Conservation (phyloP, 202 grass and related monocot species). For the Hordeum pubiflorum region DNA sequence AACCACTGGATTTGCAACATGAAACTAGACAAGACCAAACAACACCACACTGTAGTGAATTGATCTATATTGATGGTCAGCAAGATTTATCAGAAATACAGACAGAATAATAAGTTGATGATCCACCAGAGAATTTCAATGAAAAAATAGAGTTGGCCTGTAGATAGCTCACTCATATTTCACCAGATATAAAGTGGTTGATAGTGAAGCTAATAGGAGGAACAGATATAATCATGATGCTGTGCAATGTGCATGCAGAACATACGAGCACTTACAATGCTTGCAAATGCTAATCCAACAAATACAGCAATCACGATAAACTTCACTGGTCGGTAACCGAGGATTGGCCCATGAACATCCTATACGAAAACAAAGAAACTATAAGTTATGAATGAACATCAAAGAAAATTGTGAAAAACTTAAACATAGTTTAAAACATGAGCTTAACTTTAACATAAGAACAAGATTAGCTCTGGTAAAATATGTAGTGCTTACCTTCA, state of each 20-base stretch:
- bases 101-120: not conserved
- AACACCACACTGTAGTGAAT: not conserved
- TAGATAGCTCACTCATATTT: conserved; percentile 5
- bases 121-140: conserved; percentile 17
- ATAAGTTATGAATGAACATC: conserved; percentile 24
- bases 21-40: conserved; percentile 12
- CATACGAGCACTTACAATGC: conserved; percentile 66
- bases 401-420: conserved; percentile 5
- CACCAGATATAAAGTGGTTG: not conserved
- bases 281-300: conserved; percentile 77
- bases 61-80: conserved; percentile 11
- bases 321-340: conserved; percentile 65
- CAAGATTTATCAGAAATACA: conserved; percentile 15
- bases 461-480: conserved; percentile 4
- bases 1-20: not conserved
- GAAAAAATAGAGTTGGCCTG: conserved; percentile 12
- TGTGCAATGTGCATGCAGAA: conserved; percentile 9
- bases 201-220: conserved; percentile 1
- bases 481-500: conserved; percentile 53
- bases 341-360: conserved; percentile 78
- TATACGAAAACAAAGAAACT: conserved; percentile 27
- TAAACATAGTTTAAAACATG: conserved; percentile 15
- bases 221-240: conserved; percentile 24
- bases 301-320: conserved; percentile 63
- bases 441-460: not conserved